A percentile compares a stretch with the other conserved stretches of the same genome.
These are phyloP conservation scores for Scopulariopsis brevicaulis DNA, from an alignment of 2,329 filamentous ascomycete genomes.

Conservation along the genomic window DNA sequence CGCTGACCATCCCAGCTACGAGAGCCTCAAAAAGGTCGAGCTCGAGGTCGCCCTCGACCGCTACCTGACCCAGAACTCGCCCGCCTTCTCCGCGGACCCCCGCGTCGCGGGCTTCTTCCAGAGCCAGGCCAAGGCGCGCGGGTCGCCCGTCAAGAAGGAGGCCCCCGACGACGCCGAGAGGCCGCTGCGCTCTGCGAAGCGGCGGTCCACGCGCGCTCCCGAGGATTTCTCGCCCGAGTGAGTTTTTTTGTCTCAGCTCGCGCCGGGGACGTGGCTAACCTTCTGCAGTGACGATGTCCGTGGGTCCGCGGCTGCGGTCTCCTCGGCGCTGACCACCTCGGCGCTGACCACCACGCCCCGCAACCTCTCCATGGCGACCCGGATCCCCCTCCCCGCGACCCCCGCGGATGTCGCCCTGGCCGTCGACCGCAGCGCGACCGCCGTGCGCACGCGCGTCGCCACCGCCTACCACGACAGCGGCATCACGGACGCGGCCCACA, in stretches of 20 bases:
- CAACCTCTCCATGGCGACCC: constrained; percentile 40
- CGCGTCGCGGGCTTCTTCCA: constrained; percentile 61
- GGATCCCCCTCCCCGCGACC: constrained; percentile 67
- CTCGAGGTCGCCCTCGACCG: constrained; percentile 66
- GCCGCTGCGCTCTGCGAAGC: constrained; percentile 20
- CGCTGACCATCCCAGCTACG: constrained; percentile 40
- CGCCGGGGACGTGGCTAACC: background rate
- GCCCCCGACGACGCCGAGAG: constrained; percentile 25
- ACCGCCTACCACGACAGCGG: constrained; percentile 54
- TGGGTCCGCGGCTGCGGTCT: background rate
- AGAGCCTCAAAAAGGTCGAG: constrained; percentile 65
- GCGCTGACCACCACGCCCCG: constrained; percentile 37
- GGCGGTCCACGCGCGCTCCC: constrained; percentile 29
- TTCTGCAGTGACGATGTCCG: background rate
- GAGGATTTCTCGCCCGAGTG: constrained; percentile 32
- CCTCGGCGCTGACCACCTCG: constrained; percentile 19
- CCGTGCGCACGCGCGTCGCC: constrained; percentile 53
- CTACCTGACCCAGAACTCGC: constrained; percentile 58
- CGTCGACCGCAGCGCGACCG: constrained; percentile 60
- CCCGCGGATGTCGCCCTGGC: constrained; percentile 66
- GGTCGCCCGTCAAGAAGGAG: constrained; percentile 52
- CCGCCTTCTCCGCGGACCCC: constrained; percentile 50
- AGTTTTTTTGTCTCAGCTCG: constrained; percentile 16
- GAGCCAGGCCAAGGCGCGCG: constrained; percentile 44
- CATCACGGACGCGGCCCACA: constrained; percentile 53